These are phyloP conservation scores for Cardamine occulta DNA, from an alignment of 345 rosid species.

Conservation along the genomic window DNA sequence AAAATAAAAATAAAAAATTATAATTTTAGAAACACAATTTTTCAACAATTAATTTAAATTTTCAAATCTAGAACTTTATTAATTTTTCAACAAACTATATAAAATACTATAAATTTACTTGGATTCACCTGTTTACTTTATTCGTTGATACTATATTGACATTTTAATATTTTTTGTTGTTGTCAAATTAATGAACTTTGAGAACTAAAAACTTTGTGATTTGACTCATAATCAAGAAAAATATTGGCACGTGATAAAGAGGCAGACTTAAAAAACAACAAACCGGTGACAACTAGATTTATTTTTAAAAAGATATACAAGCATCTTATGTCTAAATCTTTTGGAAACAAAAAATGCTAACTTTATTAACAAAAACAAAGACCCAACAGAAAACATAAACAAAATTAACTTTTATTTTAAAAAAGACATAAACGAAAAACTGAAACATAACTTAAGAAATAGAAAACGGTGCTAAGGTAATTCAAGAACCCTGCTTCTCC, in stretches of 20 bases:
- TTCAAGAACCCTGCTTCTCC: background rate
- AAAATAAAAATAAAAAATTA: background rate
- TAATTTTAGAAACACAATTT: background rate
- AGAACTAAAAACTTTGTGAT: background rate
- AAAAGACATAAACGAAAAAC: background rate
- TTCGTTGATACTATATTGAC: constrained; percentile 13
- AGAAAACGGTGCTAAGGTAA: background rate
- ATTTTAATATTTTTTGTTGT: background rate
- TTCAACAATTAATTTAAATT: background rate
- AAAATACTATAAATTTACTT: background rate
- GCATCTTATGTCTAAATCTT: constrained; percentile 18
- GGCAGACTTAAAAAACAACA: background rate
- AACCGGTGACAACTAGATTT: background rate
- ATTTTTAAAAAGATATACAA: background rate
- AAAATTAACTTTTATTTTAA: background rate
- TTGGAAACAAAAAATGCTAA: background rate
- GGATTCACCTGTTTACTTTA: constrained; percentile 2
- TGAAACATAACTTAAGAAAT: background rate
- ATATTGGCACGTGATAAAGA: background rate
- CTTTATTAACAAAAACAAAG: background rate
- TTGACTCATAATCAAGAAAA: background rate
- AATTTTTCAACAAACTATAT: background rate
- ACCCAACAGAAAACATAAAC: background rate
- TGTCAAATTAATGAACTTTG: background rate
- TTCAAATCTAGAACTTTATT: background rate